Percentiles rank a stretch among this genome's conserved stretches.
Conservation (phyloP, 805 yeast genomes). For the Metschnikowia anglica region DNA sequence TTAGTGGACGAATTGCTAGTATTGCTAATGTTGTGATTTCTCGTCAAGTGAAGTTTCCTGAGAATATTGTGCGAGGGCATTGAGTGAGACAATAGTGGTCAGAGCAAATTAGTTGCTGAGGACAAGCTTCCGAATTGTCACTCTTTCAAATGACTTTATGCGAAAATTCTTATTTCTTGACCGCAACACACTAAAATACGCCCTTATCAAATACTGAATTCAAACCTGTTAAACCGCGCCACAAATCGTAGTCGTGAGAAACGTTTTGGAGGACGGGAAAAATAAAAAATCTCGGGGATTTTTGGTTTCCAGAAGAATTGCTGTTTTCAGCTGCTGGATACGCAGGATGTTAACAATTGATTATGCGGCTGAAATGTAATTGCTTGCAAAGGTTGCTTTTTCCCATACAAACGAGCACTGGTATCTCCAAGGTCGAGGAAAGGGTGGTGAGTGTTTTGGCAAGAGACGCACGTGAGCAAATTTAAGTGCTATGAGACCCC, state of each 20-base stretch:
- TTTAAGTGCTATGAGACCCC: background rate
- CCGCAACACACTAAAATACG: background rate
- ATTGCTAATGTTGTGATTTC: conserved; percentile 11
- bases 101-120: background rate
- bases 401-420: background rate
- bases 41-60: conserved; percentile 20
- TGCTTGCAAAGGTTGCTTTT: conserved; percentile 1
- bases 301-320: no score
- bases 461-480: conserved; percentile 6
- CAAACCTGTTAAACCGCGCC: no score
- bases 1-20: conserved; percentile 6
- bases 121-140: background rate
- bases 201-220: background rate
- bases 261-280: no score
- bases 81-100: background rate
- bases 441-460: background rate
- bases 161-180: background rate
- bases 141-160: background rate
- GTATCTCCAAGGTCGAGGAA: background rate
- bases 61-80: conserved; percentile 20
- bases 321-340: no score
- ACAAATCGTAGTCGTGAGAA: no score
- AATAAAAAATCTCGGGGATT: no score
- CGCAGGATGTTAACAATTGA: no score
- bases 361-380: background rate